Evolutionary conservation across 192 early-diverging fungal species (phyloP).

Genomic region (Backusella morwellensis): DNA sequence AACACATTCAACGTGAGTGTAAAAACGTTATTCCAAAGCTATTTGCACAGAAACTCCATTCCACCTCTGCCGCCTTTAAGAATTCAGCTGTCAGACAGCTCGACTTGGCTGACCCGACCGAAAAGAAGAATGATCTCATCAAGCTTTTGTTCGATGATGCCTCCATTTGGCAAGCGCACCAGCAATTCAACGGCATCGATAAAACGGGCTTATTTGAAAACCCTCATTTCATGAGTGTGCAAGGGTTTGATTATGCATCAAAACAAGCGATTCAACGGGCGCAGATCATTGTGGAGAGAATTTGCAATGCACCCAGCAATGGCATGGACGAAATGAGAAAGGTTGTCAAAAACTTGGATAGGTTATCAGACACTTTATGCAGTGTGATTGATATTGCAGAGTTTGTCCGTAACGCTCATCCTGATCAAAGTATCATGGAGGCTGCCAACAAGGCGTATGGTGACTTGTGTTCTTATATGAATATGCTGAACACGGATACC

Average conservation of each 20-base stretch:
- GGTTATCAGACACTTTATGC: slow-evolving; percentile 86
- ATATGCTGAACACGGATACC: slow-evolving; percentile 90
- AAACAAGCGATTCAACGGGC: slow-evolving; percentile 48
- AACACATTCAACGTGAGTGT: background rate
- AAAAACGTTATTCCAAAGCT: background rate
- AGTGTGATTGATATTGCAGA: slow-evolving; percentile 91
- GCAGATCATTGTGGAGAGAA: slow-evolving; percentile 51
- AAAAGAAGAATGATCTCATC: slow-evolving; percentile 19
- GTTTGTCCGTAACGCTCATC: slow-evolving; percentile 89
- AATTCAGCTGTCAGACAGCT: background rate
- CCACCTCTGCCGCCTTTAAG: background rate
- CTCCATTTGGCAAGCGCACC: slow-evolving; percentile 27
- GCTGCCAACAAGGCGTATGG: slow-evolving; percentile 79
- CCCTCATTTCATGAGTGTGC: slow-evolving; percentile 35
- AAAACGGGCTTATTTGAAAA: slow-evolving; percentile 41
- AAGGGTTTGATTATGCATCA: slow-evolving; percentile 44
- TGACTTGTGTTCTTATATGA: slow-evolving; percentile 81
- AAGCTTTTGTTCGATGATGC: slow-evolving; percentile 31
- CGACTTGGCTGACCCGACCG: background rate
- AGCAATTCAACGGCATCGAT: background rate
- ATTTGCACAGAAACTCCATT: background rate
- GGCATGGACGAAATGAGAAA: slow-evolving; percentile 57
- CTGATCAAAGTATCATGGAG: slow-evolving; percentile 63
- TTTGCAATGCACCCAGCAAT: slow-evolving; percentile 45
- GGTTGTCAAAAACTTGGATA: slow-evolving; percentile 86